phyloP scores from a whole-genome alignment of 495 filamentous ascomycete genomes.

The Penicillium lagena region DNA sequence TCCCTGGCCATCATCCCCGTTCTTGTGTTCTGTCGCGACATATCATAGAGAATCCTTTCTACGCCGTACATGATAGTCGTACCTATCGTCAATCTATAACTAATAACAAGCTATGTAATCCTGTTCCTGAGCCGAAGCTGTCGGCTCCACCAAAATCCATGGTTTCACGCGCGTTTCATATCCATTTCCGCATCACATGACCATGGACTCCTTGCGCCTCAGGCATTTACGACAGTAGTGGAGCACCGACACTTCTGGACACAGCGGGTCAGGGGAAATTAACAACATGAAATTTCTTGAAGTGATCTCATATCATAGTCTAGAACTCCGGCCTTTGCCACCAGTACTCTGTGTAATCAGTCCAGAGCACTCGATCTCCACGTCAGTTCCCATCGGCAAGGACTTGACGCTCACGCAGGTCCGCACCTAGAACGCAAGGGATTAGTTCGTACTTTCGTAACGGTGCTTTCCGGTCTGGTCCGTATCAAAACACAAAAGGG shows the following conservation, averaged over 20 bases:
- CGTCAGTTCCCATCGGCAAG: constrained; percentile 57
- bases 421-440: constrained; percentile 26
- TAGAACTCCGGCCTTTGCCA: constrained; percentile 6
- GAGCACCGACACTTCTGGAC: too few relatives aligned
- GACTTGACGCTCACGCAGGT: constrained; percentile 65
- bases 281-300: neutral
- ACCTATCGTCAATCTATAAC: constrained; percentile 9
- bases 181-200: too few relatives aligned
- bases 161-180: too few relatives aligned
- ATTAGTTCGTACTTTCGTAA: neutral
- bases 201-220: too few relatives aligned
- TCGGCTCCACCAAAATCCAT: constrained; percentile 2
- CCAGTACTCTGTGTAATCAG: constrained; percentile 6
- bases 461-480: too few relatives aligned
- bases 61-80: constrained; percentile 5
- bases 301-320: constrained; percentile 2
- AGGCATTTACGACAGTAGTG: too few relatives aligned
- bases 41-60: too few relatives aligned
- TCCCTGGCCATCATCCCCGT: too few relatives aligned
- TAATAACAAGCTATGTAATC: constrained; percentile 20
- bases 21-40: too few relatives aligned
- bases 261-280: too few relatives aligned
- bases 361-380: constrained; percentile 60
- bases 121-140: constrained; percentile 30
- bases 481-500: neutral